Conservation (phyloP, 2,329 filamentous ascomycete species). For the Knufia fluminis region DNA sequence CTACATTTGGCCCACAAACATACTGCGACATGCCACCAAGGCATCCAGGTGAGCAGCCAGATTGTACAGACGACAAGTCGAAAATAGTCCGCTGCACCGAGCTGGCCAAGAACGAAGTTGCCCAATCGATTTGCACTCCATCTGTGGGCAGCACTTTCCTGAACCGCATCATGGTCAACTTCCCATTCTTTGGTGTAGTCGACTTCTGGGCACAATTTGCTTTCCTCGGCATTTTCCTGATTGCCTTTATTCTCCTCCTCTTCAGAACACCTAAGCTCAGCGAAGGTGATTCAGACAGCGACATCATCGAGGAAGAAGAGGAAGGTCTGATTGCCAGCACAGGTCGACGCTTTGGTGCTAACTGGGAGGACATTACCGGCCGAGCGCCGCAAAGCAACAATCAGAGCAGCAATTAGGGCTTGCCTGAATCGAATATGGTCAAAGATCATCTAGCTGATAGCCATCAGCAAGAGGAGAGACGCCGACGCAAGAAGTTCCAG, state of each 20-base stretch:
- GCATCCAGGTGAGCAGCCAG: conserved; percentile 56
- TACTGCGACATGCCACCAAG: conserved; percentile 69
- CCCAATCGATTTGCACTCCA: conserved; percentile 76
- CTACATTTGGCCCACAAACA: conserved; percentile 87
- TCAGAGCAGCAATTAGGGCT: not conserved
- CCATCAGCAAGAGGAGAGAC: too few species aligned
- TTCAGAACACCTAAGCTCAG: conserved; percentile 73
- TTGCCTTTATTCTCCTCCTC: conserved; percentile 69
- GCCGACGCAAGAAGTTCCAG: too few species aligned
- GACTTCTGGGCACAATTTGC: conserved; percentile 94
- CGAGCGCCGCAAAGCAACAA: conserved; percentile 27
- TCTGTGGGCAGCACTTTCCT: conserved; percentile 86
- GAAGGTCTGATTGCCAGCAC: conserved; percentile 83
- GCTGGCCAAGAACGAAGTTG: conserved; percentile 57
- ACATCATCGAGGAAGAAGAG: conserved; percentile 75
- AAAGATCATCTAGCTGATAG: too few species aligned
- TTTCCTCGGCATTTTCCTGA: conserved; percentile 73
- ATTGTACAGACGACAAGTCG: conserved; percentile 63
- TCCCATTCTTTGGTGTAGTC: conserved; percentile 87
- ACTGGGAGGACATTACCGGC: conserved; percentile 79
- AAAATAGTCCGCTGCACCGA: conserved; percentile 78
- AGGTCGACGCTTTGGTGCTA: conserved; percentile 69
- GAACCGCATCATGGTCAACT: conserved; percentile 85
- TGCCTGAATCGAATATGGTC: not conserved
- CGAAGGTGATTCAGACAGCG: conserved; percentile 70